These are phyloP conservation scores for Globisporangium cederbergense DNA, from an alignment of 352 stramenopile genomes.

Conservation along the genomic window DNA sequence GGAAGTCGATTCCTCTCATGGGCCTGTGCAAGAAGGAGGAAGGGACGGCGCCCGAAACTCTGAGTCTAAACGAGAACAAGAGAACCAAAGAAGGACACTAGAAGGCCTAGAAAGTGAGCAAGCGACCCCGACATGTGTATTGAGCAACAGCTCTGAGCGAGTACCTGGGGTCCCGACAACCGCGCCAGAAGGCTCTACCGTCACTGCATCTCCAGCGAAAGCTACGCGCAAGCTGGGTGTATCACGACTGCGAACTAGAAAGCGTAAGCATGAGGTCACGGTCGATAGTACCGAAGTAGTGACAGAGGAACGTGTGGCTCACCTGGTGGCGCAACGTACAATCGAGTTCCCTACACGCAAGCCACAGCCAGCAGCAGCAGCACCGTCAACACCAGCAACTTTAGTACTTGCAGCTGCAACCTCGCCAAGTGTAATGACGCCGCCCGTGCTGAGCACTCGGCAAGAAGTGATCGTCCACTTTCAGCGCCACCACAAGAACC, in stretches of 20 bases:
- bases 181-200: neutral
- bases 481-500: constrained; percentile 37
- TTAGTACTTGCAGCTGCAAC: neutral
- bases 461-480: constrained; percentile 37
- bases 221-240: neutral
- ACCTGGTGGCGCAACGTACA: neutral
- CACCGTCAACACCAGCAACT: neutral
- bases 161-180: neutral
- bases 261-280: constrained; percentile 13
- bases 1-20: neutral
- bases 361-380: neutral
- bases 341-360: neutral
- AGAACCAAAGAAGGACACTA: neutral
- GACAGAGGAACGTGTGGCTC: neutral
- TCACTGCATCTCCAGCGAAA: neutral
- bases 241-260: constrained; percentile 1
- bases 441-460: constrained; percentile 19
- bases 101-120: neutral
- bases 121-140: neutral
- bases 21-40: neutral
- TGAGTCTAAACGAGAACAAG: neutral
- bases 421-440: neutral
- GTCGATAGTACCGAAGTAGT: neutral
- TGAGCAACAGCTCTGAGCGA: neutral
- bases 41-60: neutral